Conservation (phyloP, 2,329 filamentous ascomycete genomes). For the Apiospora hydei region DNA sequence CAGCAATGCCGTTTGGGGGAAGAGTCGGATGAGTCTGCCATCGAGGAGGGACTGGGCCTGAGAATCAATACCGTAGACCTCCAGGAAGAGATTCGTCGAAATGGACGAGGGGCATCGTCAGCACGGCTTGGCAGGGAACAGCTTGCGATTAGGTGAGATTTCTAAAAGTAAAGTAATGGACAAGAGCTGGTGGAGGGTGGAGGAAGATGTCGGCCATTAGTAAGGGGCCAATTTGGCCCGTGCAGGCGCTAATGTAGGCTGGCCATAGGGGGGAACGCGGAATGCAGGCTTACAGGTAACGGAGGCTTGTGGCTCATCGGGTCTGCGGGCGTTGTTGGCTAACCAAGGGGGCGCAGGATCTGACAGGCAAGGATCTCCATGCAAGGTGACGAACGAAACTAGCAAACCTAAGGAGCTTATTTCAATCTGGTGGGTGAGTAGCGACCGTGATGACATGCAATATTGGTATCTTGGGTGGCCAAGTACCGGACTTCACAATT, state of each 20-base stretch:
- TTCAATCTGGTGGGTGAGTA: background rate
- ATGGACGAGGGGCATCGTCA: background rate
- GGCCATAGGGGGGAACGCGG: background rate
- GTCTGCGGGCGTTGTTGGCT: background rate
- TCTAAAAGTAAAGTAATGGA: background rate
- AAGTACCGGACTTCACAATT: too few species aligned
- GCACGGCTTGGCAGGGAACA: background rate
- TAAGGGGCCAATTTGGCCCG: background rate
- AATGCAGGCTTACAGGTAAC: background rate
- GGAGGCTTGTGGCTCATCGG: background rate
- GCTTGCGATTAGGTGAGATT: background rate
- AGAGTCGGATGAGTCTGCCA: background rate
- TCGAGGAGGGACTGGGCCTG: background rate
- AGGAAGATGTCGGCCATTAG: background rate
- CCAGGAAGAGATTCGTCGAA: too few species aligned
- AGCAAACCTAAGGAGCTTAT: background rate
- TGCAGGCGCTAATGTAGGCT: background rate
- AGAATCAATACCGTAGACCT: background rate
- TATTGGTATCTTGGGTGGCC: too few species aligned
- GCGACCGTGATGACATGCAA: too few species aligned
- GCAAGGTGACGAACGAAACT: background rate
- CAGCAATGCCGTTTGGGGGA: slow-evolving; percentile 38
- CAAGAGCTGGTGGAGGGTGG: background rate
- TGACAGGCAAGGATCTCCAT: background rate
- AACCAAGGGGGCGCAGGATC: background rate